Evolutionary conservation across 192 early-diverging fungal genomes (phyloP).

Genomic region (Backusella tarrabulga): DNA sequence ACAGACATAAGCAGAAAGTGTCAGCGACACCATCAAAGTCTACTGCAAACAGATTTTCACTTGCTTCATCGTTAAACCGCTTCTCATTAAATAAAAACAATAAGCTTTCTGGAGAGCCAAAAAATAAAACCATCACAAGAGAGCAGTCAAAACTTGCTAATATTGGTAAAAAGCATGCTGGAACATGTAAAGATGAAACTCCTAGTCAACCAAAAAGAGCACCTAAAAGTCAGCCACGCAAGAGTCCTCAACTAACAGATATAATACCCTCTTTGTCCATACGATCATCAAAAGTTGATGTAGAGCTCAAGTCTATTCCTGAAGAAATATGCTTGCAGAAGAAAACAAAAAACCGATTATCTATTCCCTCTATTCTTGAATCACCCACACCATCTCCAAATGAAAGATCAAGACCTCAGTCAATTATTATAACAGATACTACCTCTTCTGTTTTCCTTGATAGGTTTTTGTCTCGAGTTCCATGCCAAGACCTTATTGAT

Average conservation of each 20-base stretch:
- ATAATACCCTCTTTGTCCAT: background rate
- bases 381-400: background rate
- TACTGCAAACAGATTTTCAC: background rate
- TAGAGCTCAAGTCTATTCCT: conserved; percentile 1
- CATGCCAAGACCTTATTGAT: background rate
- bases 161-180: background rate
- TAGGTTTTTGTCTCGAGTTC: background rate
- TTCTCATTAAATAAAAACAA: conserved; percentile 12
- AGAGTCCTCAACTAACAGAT: background rate
- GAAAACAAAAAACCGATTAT: background rate
- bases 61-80: background rate
- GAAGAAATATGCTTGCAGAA: conserved; percentile 4
- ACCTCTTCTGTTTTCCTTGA: conserved; percentile 2
- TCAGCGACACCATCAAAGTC: background rate
- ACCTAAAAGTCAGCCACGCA: background rate
- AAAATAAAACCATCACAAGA: background rate
- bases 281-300: background rate
- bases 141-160: background rate
- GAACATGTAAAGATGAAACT: background rate
- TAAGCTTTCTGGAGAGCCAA: background rate
- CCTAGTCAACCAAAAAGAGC: background rate
- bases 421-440: background rate
- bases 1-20: background rate
- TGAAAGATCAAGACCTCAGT: conserved; percentile 2
- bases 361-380: background rate